Evolutionary conservation across 164 flowering plant genomes (phyloP), one percentile per base, ranked within the genome.

Genomic region (Kalanchoe fedtschenkoi): DNA sequence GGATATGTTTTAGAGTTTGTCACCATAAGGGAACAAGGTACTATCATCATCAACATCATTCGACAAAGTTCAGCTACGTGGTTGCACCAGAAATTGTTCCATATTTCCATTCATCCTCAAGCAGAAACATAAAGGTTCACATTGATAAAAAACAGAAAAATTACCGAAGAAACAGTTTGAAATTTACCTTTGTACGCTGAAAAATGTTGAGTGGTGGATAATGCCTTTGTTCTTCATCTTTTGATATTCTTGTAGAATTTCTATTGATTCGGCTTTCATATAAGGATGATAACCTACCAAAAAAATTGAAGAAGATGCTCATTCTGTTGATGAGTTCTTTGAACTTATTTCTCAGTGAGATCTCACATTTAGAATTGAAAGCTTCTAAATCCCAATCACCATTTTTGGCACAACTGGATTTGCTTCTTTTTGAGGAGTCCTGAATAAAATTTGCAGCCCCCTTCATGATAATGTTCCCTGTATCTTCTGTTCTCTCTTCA

Each of bases 171-270:
- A 44, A 44, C 22, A n/a, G 5, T 10, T n/a, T n/a, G n/a, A n/a
- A n/a, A 44, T n/a, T 44, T 68, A 79, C 81, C 77, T 74, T 73
- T 58, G 69, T 69, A 47, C 28, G 56, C 33, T 58, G 67, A 54
- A 71, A 63, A 47, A 61, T 61, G 59, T 69, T 74, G 58, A 34
- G 65, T 3, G 74, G 61, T 30, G 77, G 68, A 24, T 72, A 67
- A 56, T 69, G 68, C 61, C 65, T 65, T 58, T 71, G 71, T 44
- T 77, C 78, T 58, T 80, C 87, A 72, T 78, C 84, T 71, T 82
- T 75, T 68, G 71, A 61, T 66, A 66, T 75, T 65, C 78, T 80
- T 21, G 77, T 65, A 62, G 66, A 75, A 58, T 64, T 72, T 65
- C 71, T 69, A 22, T 43, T 8, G 58, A 66, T 43, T 51, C 65